Percentiles rank a stretch among this genome's conserved stretches.
Conservation (phyloP, 208 protist genomes). For the Acanthamoeba lenticulata region DNA sequence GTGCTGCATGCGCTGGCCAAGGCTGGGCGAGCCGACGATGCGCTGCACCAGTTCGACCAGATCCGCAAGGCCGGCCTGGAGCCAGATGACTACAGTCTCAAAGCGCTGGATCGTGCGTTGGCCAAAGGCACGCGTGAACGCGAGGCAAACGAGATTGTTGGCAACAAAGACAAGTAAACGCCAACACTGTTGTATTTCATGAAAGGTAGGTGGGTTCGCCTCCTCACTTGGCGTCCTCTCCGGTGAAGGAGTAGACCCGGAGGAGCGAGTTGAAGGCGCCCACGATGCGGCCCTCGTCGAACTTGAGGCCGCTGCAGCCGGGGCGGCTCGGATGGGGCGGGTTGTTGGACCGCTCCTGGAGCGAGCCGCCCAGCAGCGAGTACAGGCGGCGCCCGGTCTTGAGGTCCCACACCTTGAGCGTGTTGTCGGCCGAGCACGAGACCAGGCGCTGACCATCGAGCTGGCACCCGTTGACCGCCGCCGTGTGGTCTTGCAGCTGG, state of each 20-base stretch:
- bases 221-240: conserved; percentile 25
- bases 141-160: not conserved
- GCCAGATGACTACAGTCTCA: too few species aligned
- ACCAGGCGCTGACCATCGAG: conserved; percentile 43
- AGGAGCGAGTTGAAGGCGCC: conserved; percentile 52
- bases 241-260: conserved; percentile 60
- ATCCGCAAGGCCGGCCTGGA: too few species aligned
- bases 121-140: too few species aligned
- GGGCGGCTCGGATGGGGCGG: conserved; percentile 37
- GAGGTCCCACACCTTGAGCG: conserved; percentile 66
- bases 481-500: conserved; percentile 43
- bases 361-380: conserved; percentile 55
- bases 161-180: too few species aligned
- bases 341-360: conserved; percentile 51
- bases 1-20: too few species aligned
- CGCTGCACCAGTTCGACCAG: too few species aligned
- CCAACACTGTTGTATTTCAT: too few species aligned
- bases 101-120: too few species aligned
- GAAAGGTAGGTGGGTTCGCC: too few species aligned
- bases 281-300: conserved; percentile 64
- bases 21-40: too few species aligned
- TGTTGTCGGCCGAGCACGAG: conserved; percentile 60
- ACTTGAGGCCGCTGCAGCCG: conserved; percentile 50
- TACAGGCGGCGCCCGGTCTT: conserved; percentile 44
- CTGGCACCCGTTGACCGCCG: conserved; percentile 30